Evolutionary conservation across 371 early-diverging fungal genomes (phyloP).

Genomic region (Rhizopus arrhizus): DNA sequence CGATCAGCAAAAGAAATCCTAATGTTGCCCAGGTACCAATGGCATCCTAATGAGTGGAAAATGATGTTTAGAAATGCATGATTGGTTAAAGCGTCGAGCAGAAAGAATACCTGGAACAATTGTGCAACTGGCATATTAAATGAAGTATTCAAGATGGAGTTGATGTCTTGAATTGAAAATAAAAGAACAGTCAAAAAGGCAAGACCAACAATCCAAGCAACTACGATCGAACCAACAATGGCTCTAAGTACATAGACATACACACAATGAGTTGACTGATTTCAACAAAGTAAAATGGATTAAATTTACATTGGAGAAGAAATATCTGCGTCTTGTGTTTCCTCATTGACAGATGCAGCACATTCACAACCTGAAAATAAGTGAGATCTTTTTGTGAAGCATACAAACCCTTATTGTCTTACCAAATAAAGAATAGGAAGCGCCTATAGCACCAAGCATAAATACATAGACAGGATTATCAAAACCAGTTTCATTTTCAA

Average conservation of each 20-base stretch:
- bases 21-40: constrained; percentile 46
- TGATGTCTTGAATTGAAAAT: constrained; percentile 48
- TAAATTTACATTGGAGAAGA: constrained; percentile 38
- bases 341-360: constrained; percentile 47
- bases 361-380: constrained; percentile 41
- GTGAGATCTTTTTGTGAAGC: background rate
- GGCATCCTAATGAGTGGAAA: constrained; percentile 46
- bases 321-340: constrained; percentile 47
- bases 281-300: background rate
- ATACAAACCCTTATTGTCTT: constrained; percentile 2
- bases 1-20: constrained; percentile 50
- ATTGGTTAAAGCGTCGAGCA: background rate
- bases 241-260: constrained; percentile 26
- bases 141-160: constrained; percentile 31
- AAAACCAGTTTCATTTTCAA: constrained; percentile 49
- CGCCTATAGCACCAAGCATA: constrained; percentile 47
- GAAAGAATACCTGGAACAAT: constrained; percentile 35
- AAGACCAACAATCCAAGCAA: constrained; percentile 45
- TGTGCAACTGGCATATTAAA: constrained; percentile 49
- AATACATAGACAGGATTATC: constrained; percentile 42
- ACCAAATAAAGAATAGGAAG: constrained; percentile 51
- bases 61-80: background rate
- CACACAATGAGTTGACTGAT: background rate
- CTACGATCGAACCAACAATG: constrained; percentile 41
- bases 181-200: constrained; percentile 37